A percentile compares a stretch with the other conserved stretches of the same genome.
Evolutionary conservation across 164 flowering plant species (phyloP).

Genomic region (Tinospora cordifolia): DNA sequence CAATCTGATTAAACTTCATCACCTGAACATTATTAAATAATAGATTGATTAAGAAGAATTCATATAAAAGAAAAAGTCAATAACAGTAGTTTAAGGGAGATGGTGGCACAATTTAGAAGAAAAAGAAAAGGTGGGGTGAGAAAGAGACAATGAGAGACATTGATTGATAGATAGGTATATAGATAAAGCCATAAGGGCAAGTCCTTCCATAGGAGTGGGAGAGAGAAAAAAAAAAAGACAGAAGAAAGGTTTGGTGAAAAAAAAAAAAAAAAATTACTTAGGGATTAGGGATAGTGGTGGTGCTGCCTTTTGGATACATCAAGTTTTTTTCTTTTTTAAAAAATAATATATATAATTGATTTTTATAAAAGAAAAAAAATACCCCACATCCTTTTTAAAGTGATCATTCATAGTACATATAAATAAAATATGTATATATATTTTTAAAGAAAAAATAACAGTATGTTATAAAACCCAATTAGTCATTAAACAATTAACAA

Average conservation of each 20-base stretch:
- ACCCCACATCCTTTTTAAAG: neutral
- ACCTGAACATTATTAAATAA: too few species aligned
- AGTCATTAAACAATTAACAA: neutral
- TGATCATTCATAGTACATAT: neutral
- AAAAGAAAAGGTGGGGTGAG: neutral
- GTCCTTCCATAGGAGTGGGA: conserved; percentile 1
- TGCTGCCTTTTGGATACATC: neutral
- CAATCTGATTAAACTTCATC: too few species aligned
- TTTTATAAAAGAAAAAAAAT: neutral
- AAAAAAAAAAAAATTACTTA: neutral
- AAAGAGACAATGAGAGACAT: neutral
- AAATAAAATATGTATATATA: neutral
- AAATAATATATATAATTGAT: neutral
- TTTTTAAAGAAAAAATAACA: neutral
- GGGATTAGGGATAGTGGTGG: neutral
- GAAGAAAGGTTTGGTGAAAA: neutral
- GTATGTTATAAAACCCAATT: neutral
- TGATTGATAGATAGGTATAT: neutral
- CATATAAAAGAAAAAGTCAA: neutral
- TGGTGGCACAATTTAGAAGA: neutral
- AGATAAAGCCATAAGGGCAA: neutral
- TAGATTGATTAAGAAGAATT: too few species aligned
- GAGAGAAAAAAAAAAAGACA: neutral
- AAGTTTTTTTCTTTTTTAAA: too few species aligned
- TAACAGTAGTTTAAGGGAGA: neutral